Conservation (phyloP, 78 protist genomes). For the Guillardia theta region DNA sequence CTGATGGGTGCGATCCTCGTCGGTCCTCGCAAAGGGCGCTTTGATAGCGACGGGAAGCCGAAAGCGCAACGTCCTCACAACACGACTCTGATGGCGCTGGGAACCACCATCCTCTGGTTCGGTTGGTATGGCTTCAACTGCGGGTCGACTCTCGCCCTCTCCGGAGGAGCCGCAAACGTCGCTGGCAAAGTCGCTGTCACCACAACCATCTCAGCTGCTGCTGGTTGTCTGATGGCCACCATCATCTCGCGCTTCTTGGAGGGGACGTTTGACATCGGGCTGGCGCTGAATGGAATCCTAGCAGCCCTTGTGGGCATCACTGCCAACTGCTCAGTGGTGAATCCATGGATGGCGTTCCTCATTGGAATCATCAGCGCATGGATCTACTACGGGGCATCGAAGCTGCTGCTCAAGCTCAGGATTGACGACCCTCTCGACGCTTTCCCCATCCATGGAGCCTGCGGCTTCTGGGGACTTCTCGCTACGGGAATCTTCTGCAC, state of each 20-base stretch:
- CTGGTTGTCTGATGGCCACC: not conserved
- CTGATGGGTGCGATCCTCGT: not conserved
- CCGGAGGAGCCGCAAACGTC: not conserved
- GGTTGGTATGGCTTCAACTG: slow-evolving; percentile 62
- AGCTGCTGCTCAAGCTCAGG: slow-evolving; percentile 2
- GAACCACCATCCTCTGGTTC: slow-evolving; percentile 65
- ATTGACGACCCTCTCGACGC: slow-evolving; percentile 87
- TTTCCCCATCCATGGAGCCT: slow-evolving; percentile 67
- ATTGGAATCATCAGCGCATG: slow-evolving; percentile 47
- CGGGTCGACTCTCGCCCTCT: slow-evolving; percentile 56
- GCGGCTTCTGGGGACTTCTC: slow-evolving; percentile 77
- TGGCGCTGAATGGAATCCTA: slow-evolving; percentile 44
- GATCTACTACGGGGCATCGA: not conserved
- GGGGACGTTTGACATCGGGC: slow-evolving; percentile 30
- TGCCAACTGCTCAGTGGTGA: slow-evolving; percentile 41
- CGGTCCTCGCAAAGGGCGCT: not conserved
- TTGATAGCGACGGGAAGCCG: not conserved
- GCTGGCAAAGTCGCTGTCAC: not conserved
- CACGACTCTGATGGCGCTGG: slow-evolving; percentile 38
- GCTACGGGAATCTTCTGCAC: slow-evolving; percentile 40
- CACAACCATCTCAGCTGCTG: slow-evolving; percentile 46
- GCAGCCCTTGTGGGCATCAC: slow-evolving; percentile 61
- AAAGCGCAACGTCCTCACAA: not conserved
- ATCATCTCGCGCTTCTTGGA: slow-evolving; percentile 25
- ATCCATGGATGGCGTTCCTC: slow-evolving; percentile 47